phyloP scores from a whole-genome alignment of 2,329 filamentous ascomycete species.

The Clarireedia sp. region DNA sequence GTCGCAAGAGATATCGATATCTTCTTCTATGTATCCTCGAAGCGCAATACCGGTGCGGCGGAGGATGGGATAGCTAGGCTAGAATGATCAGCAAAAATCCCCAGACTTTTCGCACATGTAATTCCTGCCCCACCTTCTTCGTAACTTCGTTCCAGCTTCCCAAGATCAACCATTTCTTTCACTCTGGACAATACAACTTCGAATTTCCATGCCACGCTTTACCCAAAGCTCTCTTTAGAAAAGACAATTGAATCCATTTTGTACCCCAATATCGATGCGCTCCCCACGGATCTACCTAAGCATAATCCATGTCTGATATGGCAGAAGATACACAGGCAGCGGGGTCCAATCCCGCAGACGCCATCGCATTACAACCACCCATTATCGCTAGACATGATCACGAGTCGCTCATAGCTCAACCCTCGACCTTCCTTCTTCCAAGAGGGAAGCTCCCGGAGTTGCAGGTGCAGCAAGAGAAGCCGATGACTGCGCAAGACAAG shows the following conservation, averaged over 20 bases:
- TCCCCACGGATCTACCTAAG: conserved; percentile 4
- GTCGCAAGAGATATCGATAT: too few species aligned
- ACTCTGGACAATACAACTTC: background rate
- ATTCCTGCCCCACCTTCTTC: conserved; percentile 5
- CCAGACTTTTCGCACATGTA: background rate
- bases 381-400: conserved; percentile 25
- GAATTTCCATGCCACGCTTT: background rate
- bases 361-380: conserved; percentile 21
- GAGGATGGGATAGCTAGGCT: background rate
- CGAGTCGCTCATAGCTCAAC: conserved; percentile 29
- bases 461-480: conserved; percentile 18
- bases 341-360: conserved; percentile 21
- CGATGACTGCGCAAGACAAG: conserved; percentile 57
- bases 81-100: background rate
- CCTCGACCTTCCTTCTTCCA: conserved; percentile 31
- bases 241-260: background rate
- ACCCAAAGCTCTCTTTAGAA: background rate
- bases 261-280: conserved; percentile 5
- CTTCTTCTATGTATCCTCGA: too few species aligned
- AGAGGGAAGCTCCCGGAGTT: conserved; percentile 10
- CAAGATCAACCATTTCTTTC: background rate
- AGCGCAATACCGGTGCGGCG: background rate
- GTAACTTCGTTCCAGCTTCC: conserved; percentile 7
- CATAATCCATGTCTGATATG: conserved; percentile 28
- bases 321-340: conserved; percentile 26